Percentiles rank a stretch among this genome's conserved stretches.
phyloP scores from a whole-genome alignment of 2,329 filamentous ascomycete species.

The Ceratocystis harringtonii region DNA sequence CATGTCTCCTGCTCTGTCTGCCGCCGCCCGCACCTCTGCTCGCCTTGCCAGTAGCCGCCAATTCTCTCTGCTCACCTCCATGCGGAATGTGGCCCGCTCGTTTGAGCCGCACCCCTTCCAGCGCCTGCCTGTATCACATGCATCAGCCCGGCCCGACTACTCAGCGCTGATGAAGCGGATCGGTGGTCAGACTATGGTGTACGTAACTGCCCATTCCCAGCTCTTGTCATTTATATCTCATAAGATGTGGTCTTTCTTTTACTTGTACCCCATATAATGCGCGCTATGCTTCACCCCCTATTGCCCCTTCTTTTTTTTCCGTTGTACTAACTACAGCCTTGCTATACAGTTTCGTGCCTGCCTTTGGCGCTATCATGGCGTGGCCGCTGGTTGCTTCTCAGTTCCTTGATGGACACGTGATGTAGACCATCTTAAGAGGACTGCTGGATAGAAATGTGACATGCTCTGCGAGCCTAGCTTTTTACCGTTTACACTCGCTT shows the following conservation, averaged over 20 bases:
- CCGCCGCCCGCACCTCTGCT: slow-evolving; percentile 17
- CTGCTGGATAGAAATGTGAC: background rate
- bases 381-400: slow-evolving; percentile 25
- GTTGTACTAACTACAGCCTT: background rate
- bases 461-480: background rate
- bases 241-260: background rate
- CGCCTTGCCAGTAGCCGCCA: slow-evolving; percentile 24
- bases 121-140: slow-evolving; percentile 22
- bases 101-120: slow-evolving; percentile 27
- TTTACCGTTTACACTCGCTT: background rate
- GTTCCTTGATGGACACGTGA: slow-evolving; percentile 24
- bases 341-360: slow-evolving; percentile 25
- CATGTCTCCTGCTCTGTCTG: slow-evolving; percentile 14
- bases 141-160: slow-evolving; percentile 24
- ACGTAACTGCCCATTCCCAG: slow-evolving; percentile 19
- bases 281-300: background rate
- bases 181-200: slow-evolving; percentile 24
- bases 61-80: slow-evolving; percentile 25
- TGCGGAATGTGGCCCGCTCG: slow-evolving; percentile 24
- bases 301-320: background rate
- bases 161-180: slow-evolving; percentile 23
- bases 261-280: background rate
- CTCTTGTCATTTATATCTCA: background rate
- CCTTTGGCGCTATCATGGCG: slow-evolving; percentile 24
- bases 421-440: slow-evolving; percentile 5